phyloP scores from a whole-genome alignment of 495 filamentous ascomycete species.

The Neurospora sp. region DNA sequence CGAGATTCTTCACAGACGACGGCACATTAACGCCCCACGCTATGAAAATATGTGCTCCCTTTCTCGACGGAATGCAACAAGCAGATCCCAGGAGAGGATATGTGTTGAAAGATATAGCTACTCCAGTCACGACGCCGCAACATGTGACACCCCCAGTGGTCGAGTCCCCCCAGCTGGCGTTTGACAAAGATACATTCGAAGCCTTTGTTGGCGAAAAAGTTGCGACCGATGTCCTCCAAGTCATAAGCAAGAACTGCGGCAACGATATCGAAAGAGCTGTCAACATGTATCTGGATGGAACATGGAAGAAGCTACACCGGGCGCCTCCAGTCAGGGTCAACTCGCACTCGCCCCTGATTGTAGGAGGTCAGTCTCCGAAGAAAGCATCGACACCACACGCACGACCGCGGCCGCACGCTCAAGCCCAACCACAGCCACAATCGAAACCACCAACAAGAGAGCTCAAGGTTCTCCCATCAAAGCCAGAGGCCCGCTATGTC shows the following conservation, averaged over 20 bases:
- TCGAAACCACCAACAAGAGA: neutral
- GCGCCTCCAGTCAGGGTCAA: slow-evolving; percentile 3
- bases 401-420: neutral
- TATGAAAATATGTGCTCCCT: slow-evolving; percentile 8
- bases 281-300: slow-evolving; percentile 88
- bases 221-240: slow-evolving; percentile 35
- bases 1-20: neutral
- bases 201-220: slow-evolving; percentile 60
- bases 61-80: slow-evolving; percentile 8
- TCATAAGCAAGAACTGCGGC: slow-evolving; percentile 48
- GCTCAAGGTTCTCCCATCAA: slow-evolving; percentile 7
- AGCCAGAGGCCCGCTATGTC: slow-evolving; percentile 64
- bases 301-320: slow-evolving; percentile 55
- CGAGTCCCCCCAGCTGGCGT: slow-evolving; percentile 21
- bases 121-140: neutral
- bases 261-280: slow-evolving; percentile 57
- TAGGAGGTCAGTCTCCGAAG: neutral
- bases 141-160: neutral
- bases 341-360: neutral
- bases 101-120: neutral
- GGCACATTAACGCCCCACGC: neutral
- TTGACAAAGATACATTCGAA: slow-evolving; percentile 60
- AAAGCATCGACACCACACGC: neutral
- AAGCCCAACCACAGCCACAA: neutral
- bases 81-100: neutral